Conservation (phyloP, 2,329 filamentous ascomycete genomes). For the Penicillium concentricum region DNA sequence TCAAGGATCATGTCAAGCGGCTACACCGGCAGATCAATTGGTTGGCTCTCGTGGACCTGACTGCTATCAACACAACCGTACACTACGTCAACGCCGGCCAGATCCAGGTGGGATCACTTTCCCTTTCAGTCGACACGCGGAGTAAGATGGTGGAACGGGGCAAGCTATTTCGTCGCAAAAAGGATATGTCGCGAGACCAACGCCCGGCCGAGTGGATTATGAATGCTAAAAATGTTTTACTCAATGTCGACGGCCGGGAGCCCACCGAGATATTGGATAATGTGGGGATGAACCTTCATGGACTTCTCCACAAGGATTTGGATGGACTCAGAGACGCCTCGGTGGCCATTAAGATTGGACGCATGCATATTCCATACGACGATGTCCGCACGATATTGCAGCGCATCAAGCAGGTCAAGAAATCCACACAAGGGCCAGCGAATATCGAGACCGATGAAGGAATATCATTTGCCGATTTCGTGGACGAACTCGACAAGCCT, state of each 20-base stretch:
- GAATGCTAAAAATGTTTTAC: conserved; percentile 78
- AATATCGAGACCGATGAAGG: conserved; percentile 53
- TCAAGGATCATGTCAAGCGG: conserved; percentile 83
- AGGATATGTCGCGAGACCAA: conserved; percentile 61
- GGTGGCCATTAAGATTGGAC: conserved; percentile 84
- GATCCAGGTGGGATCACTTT: conserved; percentile 79
- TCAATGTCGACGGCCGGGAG: conserved; percentile 80
- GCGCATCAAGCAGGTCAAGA: conserved; percentile 36
- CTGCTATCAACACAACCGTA: conserved; percentile 76
- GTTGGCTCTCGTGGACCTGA: conserved; percentile 84
- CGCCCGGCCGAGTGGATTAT: conserved; percentile 93
- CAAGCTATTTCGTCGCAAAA: conserved; percentile 80
- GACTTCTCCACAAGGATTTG: conserved; percentile 78
- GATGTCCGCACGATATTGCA: conserved; percentile 61
- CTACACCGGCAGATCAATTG: conserved; percentile 84
- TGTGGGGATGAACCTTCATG: conserved; percentile 84
- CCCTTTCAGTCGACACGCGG: conserved; percentile 84
- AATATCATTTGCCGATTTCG: conserved; percentile 68
- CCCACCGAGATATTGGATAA: conserved; percentile 87
- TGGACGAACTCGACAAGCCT: conserved; percentile 69
- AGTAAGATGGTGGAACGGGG: conserved; percentile 88
- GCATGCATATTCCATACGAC: conserved; percentile 86
- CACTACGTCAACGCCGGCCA: conserved; percentile 78
- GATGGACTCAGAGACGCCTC: conserved; percentile 89
- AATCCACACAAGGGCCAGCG: conserved; percentile 33